A percentile compares a stretch with the other conserved stretches of the same genome.
These are phyloP conservation scores for Flaveria robusta DNA, from an alignment of 129 eudicot genomes.

Conservation along the genomic window DNA sequence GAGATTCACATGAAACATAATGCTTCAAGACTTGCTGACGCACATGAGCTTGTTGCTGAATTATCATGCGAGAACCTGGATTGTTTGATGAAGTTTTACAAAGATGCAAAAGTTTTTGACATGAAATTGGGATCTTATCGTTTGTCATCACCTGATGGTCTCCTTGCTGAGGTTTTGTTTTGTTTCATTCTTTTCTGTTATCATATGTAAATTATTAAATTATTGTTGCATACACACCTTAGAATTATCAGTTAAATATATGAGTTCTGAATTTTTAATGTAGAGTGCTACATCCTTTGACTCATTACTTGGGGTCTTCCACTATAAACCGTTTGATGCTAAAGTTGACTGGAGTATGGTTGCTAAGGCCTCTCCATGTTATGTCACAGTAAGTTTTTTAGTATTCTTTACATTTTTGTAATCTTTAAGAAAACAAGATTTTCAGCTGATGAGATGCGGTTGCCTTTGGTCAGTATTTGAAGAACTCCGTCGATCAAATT, in stretches of 20 bases:
- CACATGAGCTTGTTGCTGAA: slow-evolving; percentile 74
- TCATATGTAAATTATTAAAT: neutral
- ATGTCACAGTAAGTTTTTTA: slow-evolving; percentile 65
- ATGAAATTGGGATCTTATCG: slow-evolving; percentile 88
- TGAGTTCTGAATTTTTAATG: slow-evolving; percentile 24
- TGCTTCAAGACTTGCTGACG: slow-evolving; percentile 86
- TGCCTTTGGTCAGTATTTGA: slow-evolving; percentile 65
- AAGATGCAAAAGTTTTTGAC: slow-evolving; percentile 85
- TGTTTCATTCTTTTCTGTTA: neutral
- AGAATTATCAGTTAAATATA: slow-evolving; percentile 21
- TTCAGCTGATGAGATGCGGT: slow-evolving; percentile 30
- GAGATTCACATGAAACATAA: slow-evolving; percentile 96
- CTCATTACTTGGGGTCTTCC: slow-evolving; percentile 78
- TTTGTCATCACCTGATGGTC: slow-evolving; percentile 89
- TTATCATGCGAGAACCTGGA: slow-evolving; percentile 87
- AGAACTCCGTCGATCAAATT: slow-evolving; percentile 78
- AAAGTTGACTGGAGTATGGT: slow-evolving; percentile 94
- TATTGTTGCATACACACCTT: slow-evolving; percentile 12
- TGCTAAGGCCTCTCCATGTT: slow-evolving; percentile 99
- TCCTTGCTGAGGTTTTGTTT: slow-evolving; percentile 78
- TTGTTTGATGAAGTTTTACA: slow-evolving; percentile 72
- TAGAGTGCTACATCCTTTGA: slow-evolving; percentile 89
- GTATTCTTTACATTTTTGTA: slow-evolving; percentile 2
- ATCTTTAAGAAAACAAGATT: neutral
- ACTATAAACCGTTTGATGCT: slow-evolving; percentile 85